Evolutionary conservation across 1,284 basidiomycete genomes (phyloP), one percentile per base, ranked within the genome.

Genomic region (Rhodotorula sp.): DNA sequence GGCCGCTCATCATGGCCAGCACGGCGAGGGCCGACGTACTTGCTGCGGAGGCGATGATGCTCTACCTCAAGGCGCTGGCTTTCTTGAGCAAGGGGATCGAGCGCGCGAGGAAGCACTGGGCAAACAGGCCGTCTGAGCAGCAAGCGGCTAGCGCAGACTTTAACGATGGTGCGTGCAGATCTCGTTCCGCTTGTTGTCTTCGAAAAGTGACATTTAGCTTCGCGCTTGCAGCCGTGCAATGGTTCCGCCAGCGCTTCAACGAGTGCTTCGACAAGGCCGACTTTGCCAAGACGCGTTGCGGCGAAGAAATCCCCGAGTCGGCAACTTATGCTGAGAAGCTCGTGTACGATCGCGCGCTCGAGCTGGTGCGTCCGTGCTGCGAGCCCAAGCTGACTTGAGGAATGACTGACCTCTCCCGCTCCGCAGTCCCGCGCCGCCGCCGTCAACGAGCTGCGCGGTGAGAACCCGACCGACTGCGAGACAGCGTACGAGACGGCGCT

Each of bases 31-130:
- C 78, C 4, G 82, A 82, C 39, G 72, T 79, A 9, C 76, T 81
- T 9, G 79, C 80, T 83, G 90, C 83, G 83, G 93, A 82, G 85
- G 94, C 82, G 64, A 88, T 96, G 49, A 89, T 94, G 52, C 85
- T 99, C 63, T 98, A 97, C 82, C 89, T 97, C 83, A 90, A 94
- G 73, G 85, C 95, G 53, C 89, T 98, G 85, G 87, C 89, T 1
- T 97, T 98, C 80, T 87, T 94, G 67, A 91, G 94, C 81, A 90
- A 89, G 79, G 95, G 93, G 17, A 92, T 95, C 68, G 87, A 92
- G 64, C 78, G 79, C 54, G 81, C 82, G 51, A 78, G 82, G 71
- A 73, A 76, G 59, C 83, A 81, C 72, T 84, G 83, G 81, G 78
- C 82, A 39, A 75, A 77, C 15, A 76, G 78, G 47, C 76, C 76